Base-by-base conservation (phyloP, 2,329 filamentous ascomycete genomes). In the Cladophialophora psammophila region DNA sequence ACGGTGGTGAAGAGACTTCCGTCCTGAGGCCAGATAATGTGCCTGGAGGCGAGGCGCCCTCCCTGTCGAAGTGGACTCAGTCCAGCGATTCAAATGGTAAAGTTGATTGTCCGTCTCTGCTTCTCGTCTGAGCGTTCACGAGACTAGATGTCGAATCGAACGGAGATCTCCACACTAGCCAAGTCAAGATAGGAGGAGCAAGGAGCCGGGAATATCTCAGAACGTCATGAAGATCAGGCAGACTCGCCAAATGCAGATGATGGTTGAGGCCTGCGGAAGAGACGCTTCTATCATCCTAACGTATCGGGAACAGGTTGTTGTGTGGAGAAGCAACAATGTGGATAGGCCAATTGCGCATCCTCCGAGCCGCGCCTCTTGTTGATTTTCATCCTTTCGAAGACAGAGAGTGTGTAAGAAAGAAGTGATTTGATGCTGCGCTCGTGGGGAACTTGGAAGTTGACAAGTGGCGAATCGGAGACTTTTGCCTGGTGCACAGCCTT, bases 401-500 rank as follows among this genome's bases (percentile, higher is more conserved):
- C 36, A 3, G 48, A 34, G 12, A 58, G 48, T 18, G 12, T 50
- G 20, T 18, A 42, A 20, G 12, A 15, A 3, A 34, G n/a, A 34
- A 15, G 32, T 42, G 61, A 63, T 58, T 63, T 9, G 52, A 34
- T 9, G 31, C 32, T 10, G 60, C n/a, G 26, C 26, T 26, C 26
- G 3, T 26, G 26, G 26, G 26, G 26, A 26, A 26, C 26, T 26
- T 26, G 26, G 7, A 40, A n/a, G 40, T 42, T 18, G 40, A 3
- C 31, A 10, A 9, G 60, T 35, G 50, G 52, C 48, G 13, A 48
- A 34, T 31, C 50, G 52, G 52, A 45, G 26, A 48, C 13, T 61
- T 36, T 32, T n/a, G 10, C 9, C 12, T 1, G 40, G 1, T 57
- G 57, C 58, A 55, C 64, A 57, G 64, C 64, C 63, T 57, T 31